Evolutionary conservation across 192 early-diverging fungal species (phyloP).

Genomic region (Backusella morwellensis): DNA sequence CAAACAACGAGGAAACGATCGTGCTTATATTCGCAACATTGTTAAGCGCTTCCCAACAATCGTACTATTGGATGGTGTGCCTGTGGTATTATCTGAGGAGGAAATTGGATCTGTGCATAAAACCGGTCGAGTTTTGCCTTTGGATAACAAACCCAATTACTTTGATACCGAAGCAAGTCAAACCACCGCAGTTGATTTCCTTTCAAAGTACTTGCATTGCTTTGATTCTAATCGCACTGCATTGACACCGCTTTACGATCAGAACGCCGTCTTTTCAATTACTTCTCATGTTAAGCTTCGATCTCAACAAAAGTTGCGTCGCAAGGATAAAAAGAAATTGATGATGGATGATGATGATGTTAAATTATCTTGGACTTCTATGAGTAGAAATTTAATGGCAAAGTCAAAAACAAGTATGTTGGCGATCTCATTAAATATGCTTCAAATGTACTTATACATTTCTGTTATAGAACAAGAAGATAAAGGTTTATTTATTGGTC

Average conservation of each 20-base stretch:
- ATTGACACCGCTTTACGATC: constrained; percentile 36
- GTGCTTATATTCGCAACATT: constrained; percentile 23
- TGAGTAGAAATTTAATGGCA: constrained; percentile 17
- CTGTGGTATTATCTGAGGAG: constrained; percentile 7
- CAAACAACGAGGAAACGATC: constrained; percentile 32
- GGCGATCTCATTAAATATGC: no score
- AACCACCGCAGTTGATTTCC: constrained; percentile 32
- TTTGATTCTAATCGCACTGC: constrained; percentile 38
- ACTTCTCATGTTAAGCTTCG: constrained; percentile 12
- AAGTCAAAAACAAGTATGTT: constrained; percentile 22
- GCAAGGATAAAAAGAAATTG: constrained; percentile 24
- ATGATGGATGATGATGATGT: constrained; percentile 21
- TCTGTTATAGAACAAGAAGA: not conserved
- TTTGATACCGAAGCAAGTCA: constrained; percentile 41
- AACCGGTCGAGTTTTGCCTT: constrained; percentile 15
- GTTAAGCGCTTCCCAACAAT: constrained; percentile 42
- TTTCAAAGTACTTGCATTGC: constrained; percentile 31
- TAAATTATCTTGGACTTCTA: constrained; percentile 11
- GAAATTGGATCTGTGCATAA: constrained; percentile 9
- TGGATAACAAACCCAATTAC: constrained; percentile 20
- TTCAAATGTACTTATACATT: not conserved
- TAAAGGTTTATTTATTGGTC: constrained; percentile 12
- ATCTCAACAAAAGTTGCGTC: not conserved
- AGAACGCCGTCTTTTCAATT: constrained; percentile 39
- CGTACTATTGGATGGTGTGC: constrained; percentile 32